Evolutionary conservation across 2,329 filamentous ascomycete genomes (phyloP).

Genomic region (Huntiella omanensis): DNA sequence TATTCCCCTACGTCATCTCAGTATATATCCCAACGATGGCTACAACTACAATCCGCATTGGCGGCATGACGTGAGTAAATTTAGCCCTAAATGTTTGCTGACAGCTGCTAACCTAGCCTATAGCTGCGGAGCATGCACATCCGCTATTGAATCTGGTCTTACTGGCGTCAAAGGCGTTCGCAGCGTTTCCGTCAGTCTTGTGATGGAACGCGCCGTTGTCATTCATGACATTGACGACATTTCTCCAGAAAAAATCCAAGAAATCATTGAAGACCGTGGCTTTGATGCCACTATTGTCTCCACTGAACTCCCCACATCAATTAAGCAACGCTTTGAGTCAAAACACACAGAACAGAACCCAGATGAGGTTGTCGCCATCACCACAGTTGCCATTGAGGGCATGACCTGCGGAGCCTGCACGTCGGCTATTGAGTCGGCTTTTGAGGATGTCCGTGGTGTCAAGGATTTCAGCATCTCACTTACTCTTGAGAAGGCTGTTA

Average conservation of each 20-base stretch:
- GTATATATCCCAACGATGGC: conserved; percentile 45
- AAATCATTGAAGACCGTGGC: conserved; percentile 78
- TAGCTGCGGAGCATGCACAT: conserved; percentile 75
- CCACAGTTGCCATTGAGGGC: conserved; percentile 61
- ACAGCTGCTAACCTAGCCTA: background rate
- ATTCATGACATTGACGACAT: conserved; percentile 67
- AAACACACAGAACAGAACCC: conserved; percentile 8
- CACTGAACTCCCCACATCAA: conserved; percentile 48
- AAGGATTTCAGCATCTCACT: conserved; percentile 66
- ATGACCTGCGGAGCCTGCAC: conserved; percentile 90
- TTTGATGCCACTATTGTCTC: conserved; percentile 85
- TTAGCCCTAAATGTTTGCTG: conserved; percentile 4
- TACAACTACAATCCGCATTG: conserved; percentile 77
- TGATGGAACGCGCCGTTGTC: conserved; percentile 90
- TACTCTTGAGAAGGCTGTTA: conserved; percentile 66
- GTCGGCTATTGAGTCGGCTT: conserved; percentile 63
- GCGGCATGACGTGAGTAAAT: conserved; percentile 56
- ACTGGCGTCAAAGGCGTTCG: conserved; percentile 63
- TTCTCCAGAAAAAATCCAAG: conserved; percentile 54
- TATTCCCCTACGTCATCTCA: background rate
- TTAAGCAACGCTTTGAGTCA: conserved; percentile 18
- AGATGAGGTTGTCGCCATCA: conserved; percentile 31
- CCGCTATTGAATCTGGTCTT: conserved; percentile 85
- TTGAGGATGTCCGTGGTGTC: conserved; percentile 55
- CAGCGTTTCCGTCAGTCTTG: conserved; percentile 75